A percentile compares a stretch with the other conserved stretches of the same genome.
phyloP scores from a whole-genome alignment of 371 early-diverging fungal genomes.

The Mucor sp. region DNA sequence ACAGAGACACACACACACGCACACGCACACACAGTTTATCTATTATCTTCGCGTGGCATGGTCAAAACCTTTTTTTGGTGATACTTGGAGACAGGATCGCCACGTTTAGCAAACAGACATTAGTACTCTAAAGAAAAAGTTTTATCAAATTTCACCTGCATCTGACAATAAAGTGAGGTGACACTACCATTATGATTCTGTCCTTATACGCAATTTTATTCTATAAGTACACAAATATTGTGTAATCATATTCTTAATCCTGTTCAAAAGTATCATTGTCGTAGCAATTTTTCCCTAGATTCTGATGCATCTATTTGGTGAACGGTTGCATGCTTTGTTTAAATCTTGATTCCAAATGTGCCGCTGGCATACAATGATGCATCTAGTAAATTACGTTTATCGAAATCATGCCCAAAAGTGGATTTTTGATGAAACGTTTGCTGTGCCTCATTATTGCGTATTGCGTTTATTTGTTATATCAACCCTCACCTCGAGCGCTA shows the following conservation, averaged over 20 bases:
- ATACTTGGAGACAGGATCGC: conserved; percentile 1
- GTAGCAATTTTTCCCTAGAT: not conserved
- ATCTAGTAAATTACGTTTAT: not conserved
- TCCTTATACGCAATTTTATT: not conserved
- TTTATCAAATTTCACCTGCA: not conserved
- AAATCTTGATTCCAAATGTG: not conserved
- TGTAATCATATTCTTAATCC: not conserved
- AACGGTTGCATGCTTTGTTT: not conserved
- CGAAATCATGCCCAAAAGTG: too few relatives aligned
- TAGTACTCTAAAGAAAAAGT: not conserved
- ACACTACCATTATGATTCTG: not conserved
- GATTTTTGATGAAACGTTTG: too few relatives aligned
- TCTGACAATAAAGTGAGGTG: not conserved
- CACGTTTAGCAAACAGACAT: conserved; percentile 1
- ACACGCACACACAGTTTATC: not conserved
- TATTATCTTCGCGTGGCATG: conserved; percentile 1
- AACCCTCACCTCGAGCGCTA: too few relatives aligned
- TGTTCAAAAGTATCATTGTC: not conserved
- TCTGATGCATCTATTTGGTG: not conserved
- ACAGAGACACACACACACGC: not conserved
- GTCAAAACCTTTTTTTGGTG: conserved; percentile 1
- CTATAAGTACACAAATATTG: not conserved
- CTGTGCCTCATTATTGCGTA: not conserved
- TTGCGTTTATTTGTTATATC: not conserved
- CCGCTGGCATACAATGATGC: not conserved